These are phyloP conservation scores for Alternaria arborescens DNA, from an alignment of 2,329 filamentous ascomycete genomes.

Conservation along the genomic window DNA sequence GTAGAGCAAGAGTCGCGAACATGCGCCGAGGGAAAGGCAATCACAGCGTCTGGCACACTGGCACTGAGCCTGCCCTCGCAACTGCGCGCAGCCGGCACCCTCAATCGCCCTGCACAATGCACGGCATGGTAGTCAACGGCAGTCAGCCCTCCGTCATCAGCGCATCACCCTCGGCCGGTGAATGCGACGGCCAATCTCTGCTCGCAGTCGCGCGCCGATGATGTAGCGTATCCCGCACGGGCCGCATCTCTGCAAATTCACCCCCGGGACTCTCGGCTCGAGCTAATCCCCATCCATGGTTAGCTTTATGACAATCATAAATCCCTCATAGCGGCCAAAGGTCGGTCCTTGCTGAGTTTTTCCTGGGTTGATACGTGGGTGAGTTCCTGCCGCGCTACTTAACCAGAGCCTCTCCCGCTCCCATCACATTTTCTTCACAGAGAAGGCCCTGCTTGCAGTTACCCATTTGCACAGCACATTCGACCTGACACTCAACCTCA, in stretches of 20 bases:
- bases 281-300: conserved; percentile 19
- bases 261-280: conserved; percentile 25
- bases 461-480: conserved; percentile 38
- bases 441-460: conserved; percentile 42
- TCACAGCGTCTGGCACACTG: neutral
- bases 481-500: conserved; percentile 29
- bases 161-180: conserved; percentile 19
- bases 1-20: conserved; percentile 2
- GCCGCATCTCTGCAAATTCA: conserved; percentile 21
- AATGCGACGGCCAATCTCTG: conserved; percentile 23
- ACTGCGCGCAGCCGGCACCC: neutral
- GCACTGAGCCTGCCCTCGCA: neutral
- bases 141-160: conserved; percentile 8
- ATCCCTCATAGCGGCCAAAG: conserved; percentile 27
- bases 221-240: conserved; percentile 25
- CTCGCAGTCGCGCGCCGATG: conserved; percentile 17
- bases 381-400: conserved; percentile 28
- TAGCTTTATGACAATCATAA: conserved; percentile 26
- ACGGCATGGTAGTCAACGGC: neutral
- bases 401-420: conserved; percentile 34
- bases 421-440: conserved; percentile 31
- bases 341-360: conserved; percentile 38
- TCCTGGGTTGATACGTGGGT: conserved; percentile 29
- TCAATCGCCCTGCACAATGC: neutral
- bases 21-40: neutral